Evolutionary conservation across 176 grass and related monocot genomes (phyloP).

Genomic region (Rhynchospora breviuscula): DNA sequence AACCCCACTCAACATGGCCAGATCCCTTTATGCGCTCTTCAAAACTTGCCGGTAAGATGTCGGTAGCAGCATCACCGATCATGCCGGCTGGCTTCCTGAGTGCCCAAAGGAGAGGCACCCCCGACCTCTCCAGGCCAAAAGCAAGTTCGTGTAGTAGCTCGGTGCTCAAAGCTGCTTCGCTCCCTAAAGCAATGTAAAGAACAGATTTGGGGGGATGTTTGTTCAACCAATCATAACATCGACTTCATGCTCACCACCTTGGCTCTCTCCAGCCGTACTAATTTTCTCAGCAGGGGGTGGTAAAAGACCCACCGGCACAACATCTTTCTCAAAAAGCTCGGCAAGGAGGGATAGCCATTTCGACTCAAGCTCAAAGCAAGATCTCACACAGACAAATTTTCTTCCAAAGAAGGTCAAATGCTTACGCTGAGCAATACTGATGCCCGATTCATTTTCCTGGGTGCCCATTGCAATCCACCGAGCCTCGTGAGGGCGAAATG

Average conservation of each 20-base stretch:
- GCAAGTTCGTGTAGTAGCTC: constrained; percentile 20
- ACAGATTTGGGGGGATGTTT: constrained; percentile 14
- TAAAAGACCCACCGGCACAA: constrained; percentile 34
- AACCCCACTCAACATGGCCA: constrained; percentile 15
- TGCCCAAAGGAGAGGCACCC: constrained; percentile 38
- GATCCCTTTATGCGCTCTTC: not conserved
- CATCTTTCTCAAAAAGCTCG: constrained; percentile 14
- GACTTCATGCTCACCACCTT: not conserved
- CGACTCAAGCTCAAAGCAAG: constrained; percentile 34
- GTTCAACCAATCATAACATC: constrained; percentile 25
- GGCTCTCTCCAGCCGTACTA: not conserved
- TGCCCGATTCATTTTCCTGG: not conserved
- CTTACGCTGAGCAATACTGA: not conserved
- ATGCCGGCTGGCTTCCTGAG: not conserved
- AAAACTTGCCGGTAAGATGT: constrained; percentile 31
- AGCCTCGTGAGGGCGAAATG: too few relatives aligned
- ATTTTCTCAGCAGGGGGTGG: not conserved
- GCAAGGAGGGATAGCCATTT: constrained; percentile 14
- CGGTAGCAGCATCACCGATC: not conserved
- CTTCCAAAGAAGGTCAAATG: not conserved
- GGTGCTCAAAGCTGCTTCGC: constrained; percentile 22
- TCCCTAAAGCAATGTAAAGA: constrained; percentile 40
- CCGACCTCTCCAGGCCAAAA: constrained; percentile 30
- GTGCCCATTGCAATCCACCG: too few relatives aligned
- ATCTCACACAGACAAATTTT: not conserved